Base-by-base conservation (phyloP, 2,329 filamentous ascomycete species). In the Pezizomycotina sp. region DNA sequence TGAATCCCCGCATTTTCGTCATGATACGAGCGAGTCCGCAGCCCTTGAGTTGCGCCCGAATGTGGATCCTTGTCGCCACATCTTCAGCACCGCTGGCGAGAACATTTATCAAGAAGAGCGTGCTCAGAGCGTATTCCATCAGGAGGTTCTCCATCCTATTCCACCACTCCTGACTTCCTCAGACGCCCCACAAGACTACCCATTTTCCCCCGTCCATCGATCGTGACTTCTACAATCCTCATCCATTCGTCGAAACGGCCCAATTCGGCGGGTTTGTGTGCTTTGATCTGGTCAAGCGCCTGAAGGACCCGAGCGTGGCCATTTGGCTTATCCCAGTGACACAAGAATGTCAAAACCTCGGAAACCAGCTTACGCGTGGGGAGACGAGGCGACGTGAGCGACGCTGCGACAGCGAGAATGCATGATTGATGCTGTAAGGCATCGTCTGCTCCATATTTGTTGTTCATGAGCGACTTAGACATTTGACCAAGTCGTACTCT, bases 381-480 rank as follows among this genome's bases (percentile, higher is more conserved):
- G 39, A 98, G 65, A 33, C 89, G 74, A 6, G 84, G 77, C 6
- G 84, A 92, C 34, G 84, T 80, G 38, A 98, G 65, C 22, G 82
- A 92, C 14, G 74, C 83, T 31, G 77, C 80, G 27, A 98, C 66
- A 1, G 89, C 80, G 38, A 91, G 73, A 46, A 93, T 76, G 46
- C 95, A 80, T 54, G 86, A 81, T 54, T 89, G 79, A 55, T 95
- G 84, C 43, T 72, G 66, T 38, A 98, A 65, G 12, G 89, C 89
- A 66, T 98, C 84, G 55, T 98, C 89, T 44, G 89, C 89, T 44
- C 89, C 89, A 56, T 92, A 95, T 57, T 92, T 93, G 69, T 93
- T 98, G 71, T 98, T 98, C 78, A 95, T 92, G 39, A 95, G 61
- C 20, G 84, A 83, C 63, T 95, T 95, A 98, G 61, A 61, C 89